Evolutionary conservation across 2,329 filamentous ascomycete genomes (phyloP).

Genomic region (Leptographium galeiforme): DNA sequence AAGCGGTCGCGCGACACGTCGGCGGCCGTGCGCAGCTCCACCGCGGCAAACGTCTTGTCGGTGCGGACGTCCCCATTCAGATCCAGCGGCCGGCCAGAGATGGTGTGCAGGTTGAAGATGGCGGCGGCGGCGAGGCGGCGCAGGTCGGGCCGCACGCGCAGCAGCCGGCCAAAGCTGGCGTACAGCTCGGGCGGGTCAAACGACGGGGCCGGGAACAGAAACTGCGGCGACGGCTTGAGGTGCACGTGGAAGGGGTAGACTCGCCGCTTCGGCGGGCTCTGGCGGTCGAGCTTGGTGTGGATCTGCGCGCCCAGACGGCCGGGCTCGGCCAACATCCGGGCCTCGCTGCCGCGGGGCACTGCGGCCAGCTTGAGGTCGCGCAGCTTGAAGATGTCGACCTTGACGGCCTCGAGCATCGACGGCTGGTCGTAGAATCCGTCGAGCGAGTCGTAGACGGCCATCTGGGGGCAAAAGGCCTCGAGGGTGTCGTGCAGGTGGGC

Average conservation of each 20-base stretch:
- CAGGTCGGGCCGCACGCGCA: constrained; percentile 22
- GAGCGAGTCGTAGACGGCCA: constrained; percentile 21
- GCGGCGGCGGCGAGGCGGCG: constrained; percentile 20
- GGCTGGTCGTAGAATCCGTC: constrained; percentile 21
- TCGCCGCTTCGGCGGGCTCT: constrained; percentile 15
- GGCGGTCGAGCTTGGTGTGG: constrained; percentile 14
- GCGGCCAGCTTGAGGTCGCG: constrained; percentile 6
- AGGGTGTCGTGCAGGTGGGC: constrained; percentile 19
- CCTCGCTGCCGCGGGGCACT: constrained; percentile 6
- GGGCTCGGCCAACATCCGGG: constrained; percentile 15
- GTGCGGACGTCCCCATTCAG: constrained; percentile 13
- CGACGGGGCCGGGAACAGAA: constrained; percentile 19
- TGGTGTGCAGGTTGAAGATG: constrained; percentile 20
- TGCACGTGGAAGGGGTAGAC: constrained; percentile 20
- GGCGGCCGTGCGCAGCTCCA: constrained; percentile 22
- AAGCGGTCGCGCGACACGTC: constrained; percentile 15
- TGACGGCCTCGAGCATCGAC: constrained; percentile 13
- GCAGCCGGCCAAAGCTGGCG: constrained; percentile 23
- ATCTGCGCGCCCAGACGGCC: constrained; percentile 13
- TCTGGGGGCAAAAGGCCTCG: constrained; percentile 20
- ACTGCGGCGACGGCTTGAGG: constrained; percentile 13
- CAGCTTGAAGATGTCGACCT: constrained; percentile 14
- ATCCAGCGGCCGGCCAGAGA: constrained; percentile 14
- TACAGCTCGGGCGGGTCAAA: constrained; percentile 17
- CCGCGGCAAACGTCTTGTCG: constrained; percentile 14